These are phyloP conservation scores for Closterium sp. DNA, from an alignment of 139 green algal genomes.

Conservation along the genomic window DNA sequence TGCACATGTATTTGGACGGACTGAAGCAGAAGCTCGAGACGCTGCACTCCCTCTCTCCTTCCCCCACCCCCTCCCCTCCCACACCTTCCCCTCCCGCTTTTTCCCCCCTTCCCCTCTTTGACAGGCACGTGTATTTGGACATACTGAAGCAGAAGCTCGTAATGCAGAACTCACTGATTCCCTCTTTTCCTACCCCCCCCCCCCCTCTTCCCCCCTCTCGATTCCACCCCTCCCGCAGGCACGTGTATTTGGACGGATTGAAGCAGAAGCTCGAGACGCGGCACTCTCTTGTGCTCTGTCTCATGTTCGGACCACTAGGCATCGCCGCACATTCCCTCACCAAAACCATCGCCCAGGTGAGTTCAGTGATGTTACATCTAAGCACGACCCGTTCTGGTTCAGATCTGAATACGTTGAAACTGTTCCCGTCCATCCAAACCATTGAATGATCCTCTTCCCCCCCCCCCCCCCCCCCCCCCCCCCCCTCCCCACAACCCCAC, in stretches of 20 bases:
- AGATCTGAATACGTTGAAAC: too few relatives aligned
- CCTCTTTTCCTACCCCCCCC: slow-evolving; percentile 75
- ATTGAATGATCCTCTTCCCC: too few relatives aligned
- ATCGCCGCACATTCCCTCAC: slow-evolving; percentile 70
- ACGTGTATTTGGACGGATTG: slow-evolving; percentile 74
- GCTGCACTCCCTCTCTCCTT: slow-evolving; percentile 61
- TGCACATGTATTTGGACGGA: too few relatives aligned
- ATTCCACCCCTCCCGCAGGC: slow-evolving; percentile 8
- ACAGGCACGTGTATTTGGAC: too few relatives aligned
- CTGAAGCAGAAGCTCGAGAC: slow-evolving; percentile 58
- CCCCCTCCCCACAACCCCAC: too few relatives aligned
- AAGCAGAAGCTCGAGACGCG: slow-evolving; percentile 55
- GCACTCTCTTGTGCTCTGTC: slow-evolving; percentile 79
- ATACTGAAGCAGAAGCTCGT: too few relatives aligned
- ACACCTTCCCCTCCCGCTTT: slow-evolving; percentile 69
- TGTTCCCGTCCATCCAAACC: background rate
- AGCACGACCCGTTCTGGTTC: too few relatives aligned
- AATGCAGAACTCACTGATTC: too few relatives aligned
- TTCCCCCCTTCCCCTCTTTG: too few relatives aligned
- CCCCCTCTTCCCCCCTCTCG: slow-evolving; percentile 60
- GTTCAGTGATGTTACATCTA: background rate
- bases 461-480: too few relatives aligned
- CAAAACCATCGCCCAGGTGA: slow-evolving; percentile 5
- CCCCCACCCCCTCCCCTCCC: too few relatives aligned
- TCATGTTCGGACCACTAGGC: slow-evolving; percentile 85